A percentile compares a stretch with the other conserved stretches of the same genome.
Evolutionary conservation across 352 stramenopile genomes (phyloP).

Genomic region (Aphanomyces astaci): DNA sequence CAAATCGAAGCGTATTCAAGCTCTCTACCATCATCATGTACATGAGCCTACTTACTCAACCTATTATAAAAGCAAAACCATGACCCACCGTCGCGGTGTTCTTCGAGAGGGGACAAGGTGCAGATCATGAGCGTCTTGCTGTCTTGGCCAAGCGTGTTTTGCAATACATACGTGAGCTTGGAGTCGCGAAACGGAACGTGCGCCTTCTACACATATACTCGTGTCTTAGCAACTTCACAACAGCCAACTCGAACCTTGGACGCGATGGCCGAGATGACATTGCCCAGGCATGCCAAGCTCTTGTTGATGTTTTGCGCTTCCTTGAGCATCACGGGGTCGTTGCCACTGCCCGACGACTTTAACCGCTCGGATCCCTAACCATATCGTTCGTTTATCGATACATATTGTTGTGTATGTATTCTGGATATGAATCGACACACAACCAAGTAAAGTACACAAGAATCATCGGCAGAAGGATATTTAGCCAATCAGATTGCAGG

Average conservation of each 20-base stretch:
- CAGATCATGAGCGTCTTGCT: conserved; percentile 89
- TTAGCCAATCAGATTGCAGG: too few species aligned
- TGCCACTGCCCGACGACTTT: conserved; percentile 69
- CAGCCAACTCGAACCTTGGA: conserved; percentile 53
- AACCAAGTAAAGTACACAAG: too few species aligned
- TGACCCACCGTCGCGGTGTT: conserved; percentile 60
- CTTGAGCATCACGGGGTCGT: conserved; percentile 69
- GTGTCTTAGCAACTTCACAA: background rate
- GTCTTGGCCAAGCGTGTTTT: conserved; percentile 73
- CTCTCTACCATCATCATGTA: too few species aligned
- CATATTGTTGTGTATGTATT: too few species aligned
- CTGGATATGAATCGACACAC: too few species aligned
- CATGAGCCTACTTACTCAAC: too few species aligned
- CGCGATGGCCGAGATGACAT: conserved; percentile 71
- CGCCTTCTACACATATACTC: conserved; percentile 8
- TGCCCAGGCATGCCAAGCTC: conserved; percentile 73
- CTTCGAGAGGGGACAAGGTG: conserved; percentile 68
- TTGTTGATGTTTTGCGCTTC: conserved; percentile 79
- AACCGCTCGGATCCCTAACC: conserved; percentile 76
- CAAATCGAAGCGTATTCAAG: conserved; percentile 80
- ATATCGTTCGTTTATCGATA: too few species aligned
- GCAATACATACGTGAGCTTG: conserved; percentile 83
- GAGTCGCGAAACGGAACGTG: conserved; percentile 86
- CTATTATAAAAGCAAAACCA: too few species aligned
- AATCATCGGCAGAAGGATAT: too few species aligned